Conservation (phyloP, 305 asterid genomes). For the Ilex paraguariensis region DNA sequence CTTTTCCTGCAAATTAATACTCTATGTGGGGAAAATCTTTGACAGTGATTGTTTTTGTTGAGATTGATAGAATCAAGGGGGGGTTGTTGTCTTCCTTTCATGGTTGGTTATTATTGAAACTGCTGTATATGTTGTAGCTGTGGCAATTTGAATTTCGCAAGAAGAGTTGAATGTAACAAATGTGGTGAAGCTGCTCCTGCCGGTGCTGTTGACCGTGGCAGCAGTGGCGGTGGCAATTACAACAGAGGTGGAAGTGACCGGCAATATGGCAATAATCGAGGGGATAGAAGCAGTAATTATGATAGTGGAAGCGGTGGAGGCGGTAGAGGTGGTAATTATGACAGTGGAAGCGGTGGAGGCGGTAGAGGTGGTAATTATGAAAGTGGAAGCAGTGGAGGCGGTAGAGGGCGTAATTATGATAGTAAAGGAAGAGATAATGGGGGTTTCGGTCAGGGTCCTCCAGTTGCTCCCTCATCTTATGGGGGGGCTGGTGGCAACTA, state of each 20-base stretch:
- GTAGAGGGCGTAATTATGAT: slow-evolving; percentile 54
- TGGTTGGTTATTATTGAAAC: slow-evolving; percentile 34
- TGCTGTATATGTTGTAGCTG: slow-evolving; percentile 73
- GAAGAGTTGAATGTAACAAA: slow-evolving; percentile 95
- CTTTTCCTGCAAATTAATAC: too few relatives aligned
- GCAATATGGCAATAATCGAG: slow-evolving; percentile 41
- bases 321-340: slow-evolving; percentile 55
- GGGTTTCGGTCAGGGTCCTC: slow-evolving; percentile 70
- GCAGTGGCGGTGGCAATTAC: slow-evolving; percentile 53
- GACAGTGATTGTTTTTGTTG: too few relatives aligned
- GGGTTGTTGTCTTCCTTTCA: too few relatives aligned
- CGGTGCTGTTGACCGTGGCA: slow-evolving; percentile 77
- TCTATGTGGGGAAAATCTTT: too few relatives aligned
- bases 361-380: slow-evolving; percentile 52
- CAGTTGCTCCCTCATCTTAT: slow-evolving; percentile 60
- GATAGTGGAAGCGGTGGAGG: slow-evolving; percentile 62
- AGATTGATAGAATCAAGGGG: too few relatives aligned
- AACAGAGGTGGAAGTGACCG: slow-evolving; percentile 25
- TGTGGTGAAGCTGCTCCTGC: slow-evolving; percentile 91
- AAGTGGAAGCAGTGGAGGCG: slow-evolving; percentile 60
- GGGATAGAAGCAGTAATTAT: slow-evolving; percentile 48
- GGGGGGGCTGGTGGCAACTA: slow-evolving; percentile 60
- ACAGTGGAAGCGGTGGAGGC: slow-evolving; percentile 59
- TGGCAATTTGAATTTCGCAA: slow-evolving; percentile 97
- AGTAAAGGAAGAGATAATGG: slow-evolving; percentile 77